Percentiles rank a stretch among this genome's conserved stretches.
Evolutionary conservation across 495 filamentous ascomycete species (phyloP).

Genomic region (Podospora comata): DNA sequence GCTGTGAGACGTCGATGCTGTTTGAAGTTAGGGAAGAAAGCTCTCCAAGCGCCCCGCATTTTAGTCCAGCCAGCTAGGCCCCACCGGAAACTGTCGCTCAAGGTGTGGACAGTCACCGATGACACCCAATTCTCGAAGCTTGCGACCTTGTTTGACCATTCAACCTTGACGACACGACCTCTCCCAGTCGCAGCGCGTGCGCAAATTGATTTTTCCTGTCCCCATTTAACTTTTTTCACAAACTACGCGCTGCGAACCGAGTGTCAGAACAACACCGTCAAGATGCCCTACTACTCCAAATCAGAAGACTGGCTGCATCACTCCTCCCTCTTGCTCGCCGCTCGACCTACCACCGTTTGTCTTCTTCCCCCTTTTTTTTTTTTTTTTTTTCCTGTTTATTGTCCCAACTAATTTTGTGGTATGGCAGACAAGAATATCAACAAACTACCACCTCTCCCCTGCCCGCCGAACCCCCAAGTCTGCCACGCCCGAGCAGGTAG

Average conservation of each 20-base stretch:
- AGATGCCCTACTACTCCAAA: constrained; percentile 53
- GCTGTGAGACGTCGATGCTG: not conserved
- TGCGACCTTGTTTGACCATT: not conserved
- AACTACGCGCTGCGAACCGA: too few relatives aligned
- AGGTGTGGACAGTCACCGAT: not conserved
- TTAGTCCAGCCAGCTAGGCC: not conserved
- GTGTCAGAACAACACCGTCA: constrained; percentile 7
- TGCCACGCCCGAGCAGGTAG: constrained; percentile 14
- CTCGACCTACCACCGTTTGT: constrained; percentile 46
- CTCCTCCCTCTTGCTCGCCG: constrained; percentile 47
- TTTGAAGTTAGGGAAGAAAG: not conserved
- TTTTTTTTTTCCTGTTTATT: too few relatives aligned
- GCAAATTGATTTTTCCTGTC: too few relatives aligned
- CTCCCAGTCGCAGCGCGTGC: too few relatives aligned
- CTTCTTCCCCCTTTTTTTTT: not conserved
- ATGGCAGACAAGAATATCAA: constrained; percentile 72
- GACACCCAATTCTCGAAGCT: not conserved
- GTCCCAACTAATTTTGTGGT: not conserved
- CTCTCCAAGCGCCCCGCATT: constrained; percentile 2
- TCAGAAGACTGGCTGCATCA: constrained; percentile 54
- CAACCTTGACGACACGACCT: too few relatives aligned
- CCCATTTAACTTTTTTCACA: too few relatives aligned
- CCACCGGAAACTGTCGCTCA: not conserved
- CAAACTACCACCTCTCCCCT: constrained; percentile 71
- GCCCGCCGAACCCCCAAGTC: constrained; percentile 26